phyloP scores from a whole-genome alignment of 1,284 basidiomycete species.

The Austroboletus niveus region DNA sequence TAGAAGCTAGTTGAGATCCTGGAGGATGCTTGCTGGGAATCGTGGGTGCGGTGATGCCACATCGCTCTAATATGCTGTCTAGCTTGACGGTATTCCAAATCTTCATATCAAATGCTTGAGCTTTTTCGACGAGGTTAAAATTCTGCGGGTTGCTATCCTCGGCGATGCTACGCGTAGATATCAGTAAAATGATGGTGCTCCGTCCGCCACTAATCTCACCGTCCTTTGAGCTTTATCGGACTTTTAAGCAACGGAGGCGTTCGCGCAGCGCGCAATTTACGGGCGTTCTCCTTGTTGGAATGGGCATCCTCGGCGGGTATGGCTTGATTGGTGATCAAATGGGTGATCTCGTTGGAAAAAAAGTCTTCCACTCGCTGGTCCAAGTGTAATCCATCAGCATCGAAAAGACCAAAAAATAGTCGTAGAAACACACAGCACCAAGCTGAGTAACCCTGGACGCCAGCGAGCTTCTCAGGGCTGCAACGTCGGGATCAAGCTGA shows the following conservation, averaged over 20 bases:
- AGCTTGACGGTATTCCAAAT: conserved; percentile 82
- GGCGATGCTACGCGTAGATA: conserved; percentile 12
- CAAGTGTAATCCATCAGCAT: conserved; percentile 2
- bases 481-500: conserved; percentile 49
- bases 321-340: conserved; percentile 75
- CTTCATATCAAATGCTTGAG: conserved; percentile 79
- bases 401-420: neutral
- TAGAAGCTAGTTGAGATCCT: conserved; percentile 27
- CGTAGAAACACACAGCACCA: conserved; percentile 66
- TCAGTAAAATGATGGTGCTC: neutral
- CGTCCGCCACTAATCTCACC: conserved; percentile 40
- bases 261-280: conserved; percentile 29
- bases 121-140: conserved; percentile 73
- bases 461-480: conserved; percentile 46
- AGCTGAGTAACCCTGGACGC: conserved; percentile 60
- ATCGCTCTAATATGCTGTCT: conserved; percentile 69
- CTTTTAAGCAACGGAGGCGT: conserved; percentile 47
- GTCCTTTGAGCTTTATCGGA: conserved; percentile 59
- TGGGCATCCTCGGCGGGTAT: conserved; percentile 36
- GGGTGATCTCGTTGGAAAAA: conserved; percentile 83
- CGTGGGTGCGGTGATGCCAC: conserved; percentile 40
- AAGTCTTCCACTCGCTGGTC: conserved; percentile 77
- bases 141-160: conserved; percentile 31
- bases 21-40: conserved; percentile 20
- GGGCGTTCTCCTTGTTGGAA: conserved; percentile 66